Evolutionary conservation across 257 asterid genomes (phyloP).

Genomic region (Osmanthus fragrans): DNA sequence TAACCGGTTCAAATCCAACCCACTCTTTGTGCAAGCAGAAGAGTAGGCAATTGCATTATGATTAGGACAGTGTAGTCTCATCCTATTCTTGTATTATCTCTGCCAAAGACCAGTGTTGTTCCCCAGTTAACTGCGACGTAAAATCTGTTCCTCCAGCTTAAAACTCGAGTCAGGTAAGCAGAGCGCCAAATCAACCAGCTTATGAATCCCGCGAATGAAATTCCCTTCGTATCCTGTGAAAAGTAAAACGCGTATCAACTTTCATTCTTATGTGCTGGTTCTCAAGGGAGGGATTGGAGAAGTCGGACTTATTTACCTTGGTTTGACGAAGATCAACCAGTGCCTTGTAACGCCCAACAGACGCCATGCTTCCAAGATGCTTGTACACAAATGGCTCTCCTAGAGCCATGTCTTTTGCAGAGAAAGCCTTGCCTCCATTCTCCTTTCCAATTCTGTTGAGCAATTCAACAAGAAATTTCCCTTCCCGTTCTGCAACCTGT

Average conservation of each 20-base stretch:
- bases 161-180: slow-evolving; percentile 76
- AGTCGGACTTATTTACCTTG: slow-evolving; percentile 41
- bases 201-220: slow-evolving; percentile 64
- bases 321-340: slow-evolving; percentile 85
- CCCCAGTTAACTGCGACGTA: slow-evolving; percentile 91
- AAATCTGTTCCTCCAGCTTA: slow-evolving; percentile 93
- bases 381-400: slow-evolving; percentile 83
- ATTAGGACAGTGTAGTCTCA: background rate
- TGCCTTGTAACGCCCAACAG: slow-evolving; percentile 91
- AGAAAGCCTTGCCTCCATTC: slow-evolving; percentile 69
- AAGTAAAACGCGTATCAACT: background rate
- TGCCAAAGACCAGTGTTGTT: slow-evolving; percentile 76
- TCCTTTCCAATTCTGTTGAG: slow-evolving; percentile 55
- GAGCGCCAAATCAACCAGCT: slow-evolving; percentile 93
- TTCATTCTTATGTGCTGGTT: background rate
- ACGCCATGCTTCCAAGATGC: slow-evolving; percentile 94
- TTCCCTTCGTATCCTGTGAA: slow-evolving; percentile 63
- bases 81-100: slow-evolving; percentile 77
- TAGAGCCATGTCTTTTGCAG: slow-evolving; percentile 53
- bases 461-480: slow-evolving; percentile 71
- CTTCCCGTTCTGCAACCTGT: slow-evolving; percentile 96
- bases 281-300: background rate
- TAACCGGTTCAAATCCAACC: background rate
- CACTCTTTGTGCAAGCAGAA: background rate
- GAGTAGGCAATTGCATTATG: background rate